Percentiles rank a stretch among this genome's conserved stretches.
Conservation (phyloP, 169 alveolate species). For the Perkinsus chesapeaki region DNA sequence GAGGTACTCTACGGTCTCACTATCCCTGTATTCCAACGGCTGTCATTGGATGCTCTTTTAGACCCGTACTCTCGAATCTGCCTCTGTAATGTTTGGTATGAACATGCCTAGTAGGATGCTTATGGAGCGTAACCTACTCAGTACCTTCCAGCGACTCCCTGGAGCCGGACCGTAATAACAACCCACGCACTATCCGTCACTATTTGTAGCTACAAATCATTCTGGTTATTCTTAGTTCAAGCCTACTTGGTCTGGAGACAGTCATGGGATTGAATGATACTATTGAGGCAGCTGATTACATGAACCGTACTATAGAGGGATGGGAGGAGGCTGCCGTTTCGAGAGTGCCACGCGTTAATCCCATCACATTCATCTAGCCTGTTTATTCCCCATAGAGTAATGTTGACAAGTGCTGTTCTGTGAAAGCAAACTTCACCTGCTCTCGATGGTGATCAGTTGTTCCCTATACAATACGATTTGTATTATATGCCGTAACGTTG, state of each 20-base stretch:
- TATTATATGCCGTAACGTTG: too few species aligned
- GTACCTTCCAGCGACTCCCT: not conserved
- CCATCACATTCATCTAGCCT: too few species aligned
- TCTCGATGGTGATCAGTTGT: too few species aligned
- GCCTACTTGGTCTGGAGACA: not conserved
- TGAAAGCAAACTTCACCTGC: too few species aligned
- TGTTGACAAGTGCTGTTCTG: too few species aligned
- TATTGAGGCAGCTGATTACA: not conserved
- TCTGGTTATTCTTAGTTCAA: not conserved
- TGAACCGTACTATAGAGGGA: not conserved
- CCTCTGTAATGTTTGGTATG: not conserved
- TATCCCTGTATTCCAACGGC: not conserved
- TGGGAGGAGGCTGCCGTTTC: not conserved
- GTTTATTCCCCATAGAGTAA: too few species aligned
- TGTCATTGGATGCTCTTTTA: not conserved
- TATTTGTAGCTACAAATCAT: too few species aligned
- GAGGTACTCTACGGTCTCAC: not conserved
- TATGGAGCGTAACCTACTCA: not conserved
- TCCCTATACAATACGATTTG: too few species aligned
- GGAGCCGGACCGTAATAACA: not conserved
- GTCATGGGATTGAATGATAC: not conserved
- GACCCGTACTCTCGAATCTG: not conserved
- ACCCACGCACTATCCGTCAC: too few species aligned
- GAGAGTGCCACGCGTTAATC: too few species aligned
- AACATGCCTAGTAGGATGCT: not conserved